Evolutionary conservation across 2,329 filamentous ascomycete genomes (phyloP), one percentile per base, ranked within the genome.

Genomic region (Nemania serpens): DNA sequence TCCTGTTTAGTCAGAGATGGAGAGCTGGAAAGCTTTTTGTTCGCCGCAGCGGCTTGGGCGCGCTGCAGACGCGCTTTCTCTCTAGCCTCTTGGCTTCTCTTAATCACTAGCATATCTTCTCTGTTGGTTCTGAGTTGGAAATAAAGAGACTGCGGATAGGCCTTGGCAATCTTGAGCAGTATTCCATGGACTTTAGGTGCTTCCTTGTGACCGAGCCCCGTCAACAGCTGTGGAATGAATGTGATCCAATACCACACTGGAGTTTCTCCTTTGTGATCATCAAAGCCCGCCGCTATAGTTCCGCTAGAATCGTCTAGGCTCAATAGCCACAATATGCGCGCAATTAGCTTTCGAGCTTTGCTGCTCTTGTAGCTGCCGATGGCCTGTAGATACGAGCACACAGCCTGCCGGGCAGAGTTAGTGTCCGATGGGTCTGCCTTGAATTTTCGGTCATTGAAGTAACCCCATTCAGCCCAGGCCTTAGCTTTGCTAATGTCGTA

Each of bases 161-260:
- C 88, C 79, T 97, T 97, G 54, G 95, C 95, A 72, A 99, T 92
- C 80, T 95, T 96, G 22, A 92, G 85, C 17, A 99, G 83, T 51
- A 99, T 91, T 52, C 87, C 86, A 73, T 95, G 90, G 46, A 94
- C 91, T 49, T 96, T 89, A 4, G 88, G 87, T 12, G 93, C 94
- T 76, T 99, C 96, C 69, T 94, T 93, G 72, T 97, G 89, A 2
- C 91, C 91, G 52, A 99, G 82, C 54, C 94, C 95, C 45, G 92
- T 94, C 34, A 99, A 85, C 43, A 99, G 84, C 76, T 99, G 95
- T 17, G 95, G 95, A 65, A 99, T 98, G 75, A 96, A 99, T 0
- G 94, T 98, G 68, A 98, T 97, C 95, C 95, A 99, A 78, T 98
- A 99, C 95, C 95, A 99, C 12, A 96, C 92, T 0, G 93, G 93